Base-by-base conservation (phyloP, 495 filamentous ascomycete genomes). In the Trichoderma reesei region DNA sequence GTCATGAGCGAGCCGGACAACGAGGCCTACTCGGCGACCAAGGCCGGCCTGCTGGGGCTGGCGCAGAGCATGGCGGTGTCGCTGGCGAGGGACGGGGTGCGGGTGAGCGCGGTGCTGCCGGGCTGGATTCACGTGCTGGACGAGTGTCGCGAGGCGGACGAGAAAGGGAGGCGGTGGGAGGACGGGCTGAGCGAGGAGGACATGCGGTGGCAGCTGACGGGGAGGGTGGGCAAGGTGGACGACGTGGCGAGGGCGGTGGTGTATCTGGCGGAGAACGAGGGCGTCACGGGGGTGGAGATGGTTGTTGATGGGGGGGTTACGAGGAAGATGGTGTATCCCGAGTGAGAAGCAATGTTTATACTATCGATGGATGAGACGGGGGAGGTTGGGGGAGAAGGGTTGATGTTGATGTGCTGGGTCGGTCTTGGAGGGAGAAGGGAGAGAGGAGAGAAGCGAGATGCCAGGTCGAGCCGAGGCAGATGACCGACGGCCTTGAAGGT, bases 1-100 rank as follows among this genome's bases (percentile, higher is more conserved):
- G 65, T 68, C 39, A 67, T 69, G 64, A 65, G 61, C 37, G 70
- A 74, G 41, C 72, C 72, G 4, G 70, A 74, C 62, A 76, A 81
- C 61, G 76, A 79, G 26, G 78, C 77, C 1, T 82, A 81, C 66
- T 80, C 78, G 46, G 71, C 80, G 7, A 79, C 78, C 2, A 83
- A 83, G 62, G 74, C 79, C 2, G 80, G 73, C 0, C 64, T 81
- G 26, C 56, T 80, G 16, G 80, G 80, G 0, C 61, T 83, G 36
- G 80, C 76, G 51, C 75, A 79, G 11, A 74, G 73, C 63, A 82
- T 82, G 80, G 78, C 80, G 7, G 66, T 72, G 33, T 70, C 66
- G 44, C 60, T 71, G 16, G 64, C 65, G 46, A 31, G 63, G 10
- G 62, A 69, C 64, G 69, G 69, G 9, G 72, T 75, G 33, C 61